Conservation (phyloP, 2,329 filamentous ascomycete genomes). For the Pseudogymnoascus verrucosus region DNA sequence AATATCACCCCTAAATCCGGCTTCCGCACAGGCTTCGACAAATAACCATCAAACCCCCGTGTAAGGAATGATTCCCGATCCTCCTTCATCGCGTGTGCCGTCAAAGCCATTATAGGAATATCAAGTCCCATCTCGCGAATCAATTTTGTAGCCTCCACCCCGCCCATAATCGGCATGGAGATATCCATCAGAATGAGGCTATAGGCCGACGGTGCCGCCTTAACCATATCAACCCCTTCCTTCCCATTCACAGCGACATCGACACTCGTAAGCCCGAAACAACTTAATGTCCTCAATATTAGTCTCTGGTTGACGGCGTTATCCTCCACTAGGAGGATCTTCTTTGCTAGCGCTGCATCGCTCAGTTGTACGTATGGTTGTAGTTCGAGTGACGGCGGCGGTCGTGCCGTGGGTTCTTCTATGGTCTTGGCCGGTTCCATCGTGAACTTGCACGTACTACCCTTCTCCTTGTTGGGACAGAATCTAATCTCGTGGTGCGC, state of each 20-base stretch:
- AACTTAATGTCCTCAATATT: slow-evolving; percentile 30
- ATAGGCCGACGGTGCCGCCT: slow-evolving; percentile 34
- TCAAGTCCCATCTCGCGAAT: slow-evolving; percentile 37
- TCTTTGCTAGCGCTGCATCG: slow-evolving; percentile 33
- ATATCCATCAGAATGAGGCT: slow-evolving; percentile 50
- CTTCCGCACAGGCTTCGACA: background rate
- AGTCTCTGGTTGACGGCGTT: slow-evolving; percentile 38
- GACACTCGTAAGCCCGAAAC: slow-evolving; percentile 34
- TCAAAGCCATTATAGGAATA: slow-evolving; percentile 46
- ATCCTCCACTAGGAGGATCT: slow-evolving; percentile 34
- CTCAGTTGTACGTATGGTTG: slow-evolving; percentile 27
- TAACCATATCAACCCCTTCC: slow-evolving; percentile 36
- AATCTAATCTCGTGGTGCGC: slow-evolving; percentile 27
- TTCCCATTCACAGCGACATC: slow-evolving; percentile 36
- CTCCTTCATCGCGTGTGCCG: slow-evolving; percentile 47
- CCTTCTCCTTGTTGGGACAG: no score
- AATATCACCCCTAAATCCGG: background rate
- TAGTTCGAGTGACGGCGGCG: slow-evolving; percentile 17
- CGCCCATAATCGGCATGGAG: slow-evolving; percentile 52
- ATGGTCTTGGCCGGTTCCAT: slow-evolving; percentile 33
- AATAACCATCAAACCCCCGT: slow-evolving; percentile 13
- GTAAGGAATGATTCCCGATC: slow-evolving; percentile 45
- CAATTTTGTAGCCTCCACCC: slow-evolving; percentile 40
- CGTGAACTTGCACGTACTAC: slow-evolving; percentile 39
- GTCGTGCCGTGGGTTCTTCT: background rate